Evolutionary conservation across 2,329 filamentous ascomycete genomes (phyloP).

Genomic region (Fusarium falciforme): DNA sequence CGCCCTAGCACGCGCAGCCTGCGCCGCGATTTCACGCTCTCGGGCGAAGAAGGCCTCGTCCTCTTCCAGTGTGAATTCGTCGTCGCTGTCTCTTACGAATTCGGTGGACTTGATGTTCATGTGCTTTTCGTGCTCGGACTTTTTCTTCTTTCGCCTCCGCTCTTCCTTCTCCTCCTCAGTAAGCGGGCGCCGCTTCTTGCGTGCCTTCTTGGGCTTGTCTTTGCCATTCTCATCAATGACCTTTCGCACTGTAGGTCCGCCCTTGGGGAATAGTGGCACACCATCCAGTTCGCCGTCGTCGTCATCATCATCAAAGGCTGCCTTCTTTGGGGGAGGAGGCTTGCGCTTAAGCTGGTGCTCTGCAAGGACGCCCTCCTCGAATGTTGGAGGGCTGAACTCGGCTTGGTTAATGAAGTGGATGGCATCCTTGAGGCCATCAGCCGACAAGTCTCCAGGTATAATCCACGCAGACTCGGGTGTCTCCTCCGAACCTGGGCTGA

Average conservation of each 20-base stretch:
- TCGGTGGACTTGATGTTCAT: slow-evolving; percentile 85
- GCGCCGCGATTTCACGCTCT: slow-evolving; percentile 71
- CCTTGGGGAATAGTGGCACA: slow-evolving; percentile 73
- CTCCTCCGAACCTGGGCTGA: slow-evolving; percentile 69
- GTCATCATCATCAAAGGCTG: slow-evolving; percentile 78
- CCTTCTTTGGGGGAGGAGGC: slow-evolving; percentile 63
- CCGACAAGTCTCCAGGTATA: slow-evolving; percentile 73
- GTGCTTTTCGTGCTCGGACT: slow-evolving; percentile 76
- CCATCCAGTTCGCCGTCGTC: slow-evolving; percentile 66
- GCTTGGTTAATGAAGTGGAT: slow-evolving; percentile 80
- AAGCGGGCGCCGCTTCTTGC: slow-evolving; percentile 57
- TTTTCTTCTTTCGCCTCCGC: slow-evolving; percentile 69
- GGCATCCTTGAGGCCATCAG: slow-evolving; percentile 74
- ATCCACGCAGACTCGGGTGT: slow-evolving; percentile 82
- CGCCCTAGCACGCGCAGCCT: slow-evolving; percentile 54
- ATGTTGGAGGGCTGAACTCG: slow-evolving; percentile 81
- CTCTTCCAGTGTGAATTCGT: slow-evolving; percentile 84
- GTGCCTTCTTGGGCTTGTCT: slow-evolving; percentile 54
- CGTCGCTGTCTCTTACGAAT: slow-evolving; percentile 86
- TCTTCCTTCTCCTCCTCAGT: slow-evolving; percentile 74
- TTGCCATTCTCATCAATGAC: slow-evolving; percentile 67
- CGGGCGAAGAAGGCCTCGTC: slow-evolving; percentile 78
- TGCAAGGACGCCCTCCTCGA: slow-evolving; percentile 79
- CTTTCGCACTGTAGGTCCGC: slow-evolving; percentile 70
- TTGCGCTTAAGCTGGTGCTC: slow-evolving; percentile 85